Evolutionary conservation across 805 yeast species (phyloP), one percentile per base, ranked within the genome.

Genomic region (Suhomyces vadensis): DNA sequence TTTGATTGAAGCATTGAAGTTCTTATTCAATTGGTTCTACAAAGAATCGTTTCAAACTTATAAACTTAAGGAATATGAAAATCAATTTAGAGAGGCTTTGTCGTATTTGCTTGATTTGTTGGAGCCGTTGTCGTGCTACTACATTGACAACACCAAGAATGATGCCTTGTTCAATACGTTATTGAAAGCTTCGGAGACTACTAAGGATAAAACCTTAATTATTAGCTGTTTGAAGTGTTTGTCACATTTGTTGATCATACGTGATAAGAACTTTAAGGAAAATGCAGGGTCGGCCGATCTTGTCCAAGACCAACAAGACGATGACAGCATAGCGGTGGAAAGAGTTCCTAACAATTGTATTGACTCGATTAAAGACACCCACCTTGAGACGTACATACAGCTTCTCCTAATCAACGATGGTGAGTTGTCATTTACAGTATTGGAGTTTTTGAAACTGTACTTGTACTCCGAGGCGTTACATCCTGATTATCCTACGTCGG

Each of bases 391-490:
- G 40, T 77, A 83, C 16, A 74, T 80, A 9, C 75, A 83, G 11
- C 80, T 72, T 49, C 63, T 91, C 40, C 67, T 85, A 17, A 64
- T 90, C 14, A 73, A 75, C 19, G 82, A 81, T 51, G 94, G 88
- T 58, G 96, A 89, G 54, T 71, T 92, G 43, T 67, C 81, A 14
- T 69, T 83, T 22, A 84, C 95, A 0, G 79, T 87, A 0, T 72
- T 94, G 50, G 96, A 87, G 60, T 85, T 94, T 60, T 61, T 94
- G 24, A 87, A 87, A 56, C 95, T 88, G 64, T 91, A 80, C 56
- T 71, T 85, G 50, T 71, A 82, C 27, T 85, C 92, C 6, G 82
- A 85, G 44, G 73, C 76, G 3, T 53, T 61, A 39, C 66, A 67
- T 47, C 60, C 67, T 5, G 58, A 57, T 24, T 53, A 51, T 47